Evolutionary conservation across 345 rosid genomes (phyloP), one percentile per base, ranked within the genome.

Genomic region (Dimocarpus longan): DNA sequence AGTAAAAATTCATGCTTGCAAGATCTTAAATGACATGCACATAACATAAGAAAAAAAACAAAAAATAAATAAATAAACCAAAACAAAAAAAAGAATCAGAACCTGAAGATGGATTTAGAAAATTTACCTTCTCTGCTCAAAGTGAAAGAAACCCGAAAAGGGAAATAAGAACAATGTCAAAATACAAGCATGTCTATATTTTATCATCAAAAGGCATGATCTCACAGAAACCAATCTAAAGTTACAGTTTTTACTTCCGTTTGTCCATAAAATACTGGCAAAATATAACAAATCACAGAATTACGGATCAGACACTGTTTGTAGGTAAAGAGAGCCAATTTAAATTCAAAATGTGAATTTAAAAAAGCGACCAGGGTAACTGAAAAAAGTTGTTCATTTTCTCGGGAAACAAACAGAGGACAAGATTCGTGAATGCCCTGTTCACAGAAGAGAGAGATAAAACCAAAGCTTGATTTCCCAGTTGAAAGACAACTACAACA

Each of bases 391-490:
- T 67, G 59, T 26, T 16, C 46, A 42, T 77, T 0, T 66, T 68
- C 78, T 46, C 8, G 64, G 64, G 62, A 57, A 70, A 18, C 24
- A 76, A 72, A 37, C 62, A 65, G 64, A 32, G 21, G 10, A 73
- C 28, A 28, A 57, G 22, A 7, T 11, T 76, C 24, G 69, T 46
- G 70, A 64, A 18, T 22, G 59, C 43, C 24, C 21, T 42, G 54
- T 12, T 60, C 28, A 1, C 0, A 22, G 3, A 60, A 68, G 75
- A 60, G 56, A 52, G 71, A 67, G 71, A 81, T 59, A 66, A 70
- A 46, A 28, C 52, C 73, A 63, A 70, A 79, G 59, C 80, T 85
- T 86, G 84, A 80, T 76, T 78, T 68, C 79, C 80, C 89, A 83
- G 81, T 76, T 11, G 78, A 81, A 86, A 70, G 80, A 77, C 76